These are phyloP conservation scores for Simmondsia chinensis DNA, from an alignment of 148 eudicot genomes.

Conservation along the genomic window DNA sequence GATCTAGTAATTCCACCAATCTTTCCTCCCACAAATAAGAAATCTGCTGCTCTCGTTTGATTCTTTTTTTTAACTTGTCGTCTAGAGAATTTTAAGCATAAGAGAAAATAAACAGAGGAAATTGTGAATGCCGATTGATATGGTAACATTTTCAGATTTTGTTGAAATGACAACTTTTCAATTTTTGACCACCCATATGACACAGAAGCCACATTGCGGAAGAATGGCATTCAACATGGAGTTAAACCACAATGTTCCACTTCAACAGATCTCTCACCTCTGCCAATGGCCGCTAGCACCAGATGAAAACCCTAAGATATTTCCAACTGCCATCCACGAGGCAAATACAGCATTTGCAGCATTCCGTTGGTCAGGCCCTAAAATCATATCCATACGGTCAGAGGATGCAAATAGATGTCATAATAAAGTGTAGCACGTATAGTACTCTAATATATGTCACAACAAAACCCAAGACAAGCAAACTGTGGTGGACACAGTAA, in stretches of 20 bases:
- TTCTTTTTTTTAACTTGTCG: neutral
- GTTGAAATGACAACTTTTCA: no score
- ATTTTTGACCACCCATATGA: no score
- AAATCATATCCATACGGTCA: constrained; percentile 9
- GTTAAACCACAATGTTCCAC: neutral
- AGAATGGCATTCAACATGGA: no score
- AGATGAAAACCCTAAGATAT: constrained; percentile 88
- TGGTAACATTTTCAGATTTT: no score
- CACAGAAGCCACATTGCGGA: no score
- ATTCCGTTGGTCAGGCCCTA: constrained; percentile 93
- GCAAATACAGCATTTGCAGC: constrained; percentile 92
- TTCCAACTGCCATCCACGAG: constrained; percentile 98
- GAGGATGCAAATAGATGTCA: constrained; percentile 8
- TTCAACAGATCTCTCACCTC: constrained; percentile 28
- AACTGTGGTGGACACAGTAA: no score
- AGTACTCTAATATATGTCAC: constrained; percentile 5
- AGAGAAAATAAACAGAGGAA: neutral
- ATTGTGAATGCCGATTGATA: neutral
- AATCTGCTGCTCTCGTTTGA: no score
- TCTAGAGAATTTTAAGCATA: neutral
- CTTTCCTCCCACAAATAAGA: neutral
- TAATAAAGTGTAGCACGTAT: constrained; percentile 4
- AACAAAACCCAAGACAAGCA: no score
- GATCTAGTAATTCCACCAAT: no score
- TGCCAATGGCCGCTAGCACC: constrained; percentile 94